Evolutionary conservation across 495 filamentous ascomycete species (phyloP).

Genomic region (Friedmanniomyces endolithicus): DNA sequence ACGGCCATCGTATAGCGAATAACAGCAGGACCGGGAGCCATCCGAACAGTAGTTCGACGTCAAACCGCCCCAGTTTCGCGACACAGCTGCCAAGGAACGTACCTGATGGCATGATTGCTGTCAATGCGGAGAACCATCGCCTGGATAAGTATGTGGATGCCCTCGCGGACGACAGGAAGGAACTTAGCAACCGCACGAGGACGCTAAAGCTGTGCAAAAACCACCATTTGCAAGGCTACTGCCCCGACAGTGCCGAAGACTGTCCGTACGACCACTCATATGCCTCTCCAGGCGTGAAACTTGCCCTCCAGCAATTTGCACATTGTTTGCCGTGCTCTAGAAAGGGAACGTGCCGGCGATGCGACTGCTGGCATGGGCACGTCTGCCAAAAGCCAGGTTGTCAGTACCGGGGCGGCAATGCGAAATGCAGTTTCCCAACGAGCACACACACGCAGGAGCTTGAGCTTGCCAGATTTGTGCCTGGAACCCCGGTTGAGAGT

Average conservation of each 20-base stretch:
- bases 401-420: constrained; percentile 10
- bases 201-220: constrained; percentile 25
- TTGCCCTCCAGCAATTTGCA: constrained; percentile 18
- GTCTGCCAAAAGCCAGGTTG: constrained; percentile 22
- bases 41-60: not conserved
- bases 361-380: constrained; percentile 22
- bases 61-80: not conserved
- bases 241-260: constrained; percentile 5
- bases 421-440: constrained; percentile 11
- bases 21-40: not conserved
- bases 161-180: constrained; percentile 7
- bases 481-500: not conserved
- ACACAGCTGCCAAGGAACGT: not conserved
- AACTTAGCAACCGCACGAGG: constrained; percentile 18
- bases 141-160: constrained; percentile 17
- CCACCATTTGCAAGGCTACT: constrained; percentile 17
- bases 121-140: constrained; percentile 22
- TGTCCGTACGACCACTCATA: constrained; percentile 23
- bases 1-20: not conserved
- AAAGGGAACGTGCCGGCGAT: constrained; percentile 17
- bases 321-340: constrained; percentile 17
- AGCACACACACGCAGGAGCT: constrained; percentile 7
- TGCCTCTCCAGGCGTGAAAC: constrained; percentile 7
- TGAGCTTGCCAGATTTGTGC: constrained; percentile 4
- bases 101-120: constrained; percentile 17